phyloP scores from a whole-genome alignment of 192 early-diverging fungal species.

The Coemansia reversa region DNA sequence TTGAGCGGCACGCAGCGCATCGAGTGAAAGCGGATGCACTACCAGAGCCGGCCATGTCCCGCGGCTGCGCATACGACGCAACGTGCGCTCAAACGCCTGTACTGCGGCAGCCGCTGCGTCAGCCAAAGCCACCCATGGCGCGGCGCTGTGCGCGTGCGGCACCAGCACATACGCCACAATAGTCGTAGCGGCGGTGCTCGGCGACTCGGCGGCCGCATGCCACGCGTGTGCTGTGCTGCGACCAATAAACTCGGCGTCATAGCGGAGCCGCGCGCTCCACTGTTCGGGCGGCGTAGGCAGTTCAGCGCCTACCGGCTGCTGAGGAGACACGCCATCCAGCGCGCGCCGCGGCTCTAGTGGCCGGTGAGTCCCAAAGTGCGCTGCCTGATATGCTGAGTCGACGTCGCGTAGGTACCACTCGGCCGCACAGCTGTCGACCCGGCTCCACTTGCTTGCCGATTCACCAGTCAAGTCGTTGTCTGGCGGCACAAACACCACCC shows the following conservation, averaged over 20 bases:
- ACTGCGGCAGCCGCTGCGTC: conserved; percentile 18
- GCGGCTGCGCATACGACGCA: conserved; percentile 10
- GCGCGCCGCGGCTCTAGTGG: conserved; percentile 23
- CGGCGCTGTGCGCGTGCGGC: conserved; percentile 18
- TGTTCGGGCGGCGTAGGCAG: not conserved
- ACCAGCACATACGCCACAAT: conserved; percentile 42
- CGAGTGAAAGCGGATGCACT: conserved; percentile 43
- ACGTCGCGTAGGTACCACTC: conserved; percentile 43
- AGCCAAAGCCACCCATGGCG: conserved; percentile 34
- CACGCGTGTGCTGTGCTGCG: conserved; percentile 34
- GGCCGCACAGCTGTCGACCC: conserved; percentile 7
- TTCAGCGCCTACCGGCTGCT: not conserved
- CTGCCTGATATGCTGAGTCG: conserved; percentile 45
- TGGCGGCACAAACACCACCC: conserved; percentile 34
- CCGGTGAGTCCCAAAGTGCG: conserved; percentile 42
- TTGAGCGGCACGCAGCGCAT: conserved; percentile 18
- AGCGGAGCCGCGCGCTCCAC: conserved; percentile 34
- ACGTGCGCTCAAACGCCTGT: conserved; percentile 22
- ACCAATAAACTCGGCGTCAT: conserved; percentile 33
- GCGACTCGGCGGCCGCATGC: conserved; percentile 22
- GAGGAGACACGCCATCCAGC: conserved; percentile 18
- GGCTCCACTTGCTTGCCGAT: conserved; percentile 14
- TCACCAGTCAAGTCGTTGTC: not conserved
- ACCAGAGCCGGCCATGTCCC: conserved; percentile 35
- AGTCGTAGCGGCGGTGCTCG: conserved; percentile 16